Base-by-base conservation (phyloP, 2,329 filamentous ascomycete genomes). In the Pseudogymnoascus sp. region DNA sequence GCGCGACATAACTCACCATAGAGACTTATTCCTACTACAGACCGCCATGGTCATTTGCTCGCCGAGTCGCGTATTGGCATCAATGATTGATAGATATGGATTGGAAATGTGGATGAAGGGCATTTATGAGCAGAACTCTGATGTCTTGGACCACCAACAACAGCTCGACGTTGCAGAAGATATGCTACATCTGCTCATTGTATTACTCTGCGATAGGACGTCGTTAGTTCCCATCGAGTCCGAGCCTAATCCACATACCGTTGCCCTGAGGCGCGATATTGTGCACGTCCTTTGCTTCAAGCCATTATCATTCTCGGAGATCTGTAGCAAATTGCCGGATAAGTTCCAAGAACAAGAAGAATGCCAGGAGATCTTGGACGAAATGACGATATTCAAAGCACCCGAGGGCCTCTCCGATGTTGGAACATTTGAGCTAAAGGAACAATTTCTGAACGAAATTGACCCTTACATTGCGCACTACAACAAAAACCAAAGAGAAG, bases 381-480 rank as follows among this genome's bases (percentile, higher is more conserved):
- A 93, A 68, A 93, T 98, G 81, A 91, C 95, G 3, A 90, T 82
- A 2, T 99, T 93, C 79, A 91, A 92, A 67, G 81, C 91, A 8
- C 95, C 95, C 0, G 95, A 99, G 75, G 95, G 93, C 4, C 78
- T 98, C 33, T 91, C 90, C 4, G 95, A 99, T 73, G 90, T 93
- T 14, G 95, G 96, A 63, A 96, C 91, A 0, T 99, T 99, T 71
- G 92, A 97, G 74, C 79, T 99, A 61, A 95, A 93, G 72, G 86
- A 89, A 4, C 85, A 96, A 65, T 95, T 88, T 70, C 83, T 97
- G 40, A 89, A 93, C 68, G 84, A 96, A 56, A 86, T 99, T 60
- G 96, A 99, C 73, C 95, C 96, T 0, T 99, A 97, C 74, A 95
- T 93, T 71, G 90, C 93, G 6, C 92, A 98, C 72, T 99, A 96